phyloP scores from a whole-genome alignment of 192 early-diverging fungal genomes.

The Entomortierella beljakovae region DNA sequence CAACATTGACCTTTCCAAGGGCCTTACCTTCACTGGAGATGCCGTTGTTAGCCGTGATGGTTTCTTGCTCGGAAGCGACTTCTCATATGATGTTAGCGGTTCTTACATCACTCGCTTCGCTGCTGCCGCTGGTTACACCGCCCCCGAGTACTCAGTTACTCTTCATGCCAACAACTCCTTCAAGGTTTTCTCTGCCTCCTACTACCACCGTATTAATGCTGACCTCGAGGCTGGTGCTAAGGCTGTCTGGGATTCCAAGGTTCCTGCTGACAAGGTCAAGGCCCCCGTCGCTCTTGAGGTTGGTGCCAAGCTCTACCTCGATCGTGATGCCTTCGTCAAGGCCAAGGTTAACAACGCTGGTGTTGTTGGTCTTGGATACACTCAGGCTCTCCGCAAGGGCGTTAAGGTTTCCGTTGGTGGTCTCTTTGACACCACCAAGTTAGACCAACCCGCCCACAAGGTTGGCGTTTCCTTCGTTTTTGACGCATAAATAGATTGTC shows the following conservation, averaged over 20 bases:
- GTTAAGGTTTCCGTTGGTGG: constrained; percentile 95
- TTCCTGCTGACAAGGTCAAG: constrained; percentile 65
- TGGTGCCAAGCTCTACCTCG: constrained; percentile 93
- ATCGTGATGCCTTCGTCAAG: constrained; percentile 92
- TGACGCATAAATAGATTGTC: constrained; percentile 76
- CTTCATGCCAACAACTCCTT: constrained; percentile 94
- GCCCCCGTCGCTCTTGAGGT: constrained; percentile 86
- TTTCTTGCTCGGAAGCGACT: constrained; percentile 92
- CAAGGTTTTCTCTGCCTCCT: constrained; percentile 89
- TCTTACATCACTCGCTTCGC: constrained; percentile 90
- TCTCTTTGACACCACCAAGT: constrained; percentile 92
- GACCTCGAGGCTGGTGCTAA: constrained; percentile 96
- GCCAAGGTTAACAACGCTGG: constrained; percentile 87
- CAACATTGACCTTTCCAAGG: constrained; percentile 94
- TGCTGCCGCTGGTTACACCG: constrained; percentile 87
- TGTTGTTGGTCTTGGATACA: constrained; percentile 92
- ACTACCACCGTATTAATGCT: constrained; percentile 95
- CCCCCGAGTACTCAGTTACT: constrained; percentile 88
- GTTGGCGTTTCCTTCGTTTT: constrained; percentile 91
- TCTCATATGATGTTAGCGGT: constrained; percentile 92
- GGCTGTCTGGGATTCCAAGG: constrained; percentile 89
- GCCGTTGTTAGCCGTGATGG: constrained; percentile 91
- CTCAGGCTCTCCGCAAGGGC: constrained; percentile 91
- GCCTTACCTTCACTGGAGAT: constrained; percentile 89
- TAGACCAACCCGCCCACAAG: constrained; percentile 95